Base-by-base conservation (phyloP, 1,139 yeast genomes). In the Candida sp. region DNA sequence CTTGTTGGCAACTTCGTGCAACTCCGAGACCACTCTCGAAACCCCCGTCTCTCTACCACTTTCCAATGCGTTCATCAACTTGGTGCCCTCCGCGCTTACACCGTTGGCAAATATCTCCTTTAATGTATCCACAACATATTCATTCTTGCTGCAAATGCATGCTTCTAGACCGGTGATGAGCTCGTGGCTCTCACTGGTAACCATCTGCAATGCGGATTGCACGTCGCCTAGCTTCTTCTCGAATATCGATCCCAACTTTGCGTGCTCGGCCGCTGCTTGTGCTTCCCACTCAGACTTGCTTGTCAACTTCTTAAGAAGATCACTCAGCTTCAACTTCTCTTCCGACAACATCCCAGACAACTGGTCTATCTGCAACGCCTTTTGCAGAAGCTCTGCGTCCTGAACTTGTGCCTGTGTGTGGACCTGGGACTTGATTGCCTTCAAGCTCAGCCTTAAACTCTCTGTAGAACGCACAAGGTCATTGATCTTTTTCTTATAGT, bases 311-410 rank as follows among this genome's bases (percentile, higher is more conserved):
- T 42, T 41, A 12, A 42, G 46, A 23, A 47, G 12, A n/a, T 32
- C 43, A 5, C 31, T 39, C 23, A 28, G 11, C 7, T 44, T 49
- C 23, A 53, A 42, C 30, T 51, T 53, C 33, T 53, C 56, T 42
- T 53, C 56, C 3, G 56, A 51, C 12, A 53, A 44, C 30, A 49
- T 37, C 8, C 56, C 56, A 11, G 56, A 51, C 9, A 50, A 34
- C n/a, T 51, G 50, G 37, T 51, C 54, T 9, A 53, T 31, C 8
- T 42, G 37, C 6, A 31, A 17, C 7, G 51, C 49, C 43, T 46
- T 48, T 25, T 40, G 46, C 9, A 31, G 22, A 5, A 52, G 42
- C 23, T 44, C 48, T n/a, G 42, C 8, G 5, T 49, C 48, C 38
- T 52, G 44, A 9, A 30, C 42, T 43, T 52, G 49, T 12, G 48